phyloP scores from a whole-genome alignment of 2,329 filamentous ascomycete species.

The Biscogniauxia mediterranea region DNA sequence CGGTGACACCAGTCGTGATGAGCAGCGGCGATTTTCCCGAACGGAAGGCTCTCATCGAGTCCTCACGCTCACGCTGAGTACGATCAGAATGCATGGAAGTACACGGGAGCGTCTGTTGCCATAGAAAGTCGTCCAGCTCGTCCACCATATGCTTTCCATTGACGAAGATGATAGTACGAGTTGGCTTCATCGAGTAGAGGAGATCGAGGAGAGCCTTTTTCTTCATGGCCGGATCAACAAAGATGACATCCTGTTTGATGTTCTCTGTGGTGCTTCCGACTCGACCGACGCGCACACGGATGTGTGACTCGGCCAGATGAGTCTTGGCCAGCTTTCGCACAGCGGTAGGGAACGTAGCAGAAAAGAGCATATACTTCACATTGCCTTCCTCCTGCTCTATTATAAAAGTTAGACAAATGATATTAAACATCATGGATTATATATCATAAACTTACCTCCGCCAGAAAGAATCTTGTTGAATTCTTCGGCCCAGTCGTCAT shows the following conservation, averaged over 20 bases:
- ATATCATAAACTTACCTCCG: constrained; percentile 60
- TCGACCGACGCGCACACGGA: constrained; percentile 83
- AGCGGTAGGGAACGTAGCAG: constrained; percentile 84
- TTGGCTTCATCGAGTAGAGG: constrained; percentile 66
- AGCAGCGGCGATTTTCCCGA: constrained; percentile 73
- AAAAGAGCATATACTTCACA: constrained; percentile 78
- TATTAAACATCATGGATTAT: background rate
- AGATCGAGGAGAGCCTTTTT: constrained; percentile 69
- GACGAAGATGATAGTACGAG: constrained; percentile 85
- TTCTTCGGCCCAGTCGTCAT: constrained; percentile 73
- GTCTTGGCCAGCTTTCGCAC: constrained; percentile 74
- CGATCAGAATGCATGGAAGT: constrained; percentile 88
- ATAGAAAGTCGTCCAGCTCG: constrained; percentile 83
- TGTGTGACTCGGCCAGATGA: constrained; percentile 70
- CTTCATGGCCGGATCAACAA: constrained; percentile 65
- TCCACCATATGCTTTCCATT: constrained; percentile 79
- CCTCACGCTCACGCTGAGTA: constrained; percentile 87
- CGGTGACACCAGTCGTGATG: constrained; percentile 80
- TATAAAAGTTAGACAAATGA: constrained; percentile 23
- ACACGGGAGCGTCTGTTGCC: constrained; percentile 73
- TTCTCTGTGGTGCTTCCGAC: constrained; percentile 80
- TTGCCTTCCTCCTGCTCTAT: constrained; percentile 72
- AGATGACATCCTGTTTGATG: constrained; percentile 75
- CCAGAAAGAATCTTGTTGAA: constrained; percentile 75
- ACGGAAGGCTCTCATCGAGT: constrained; percentile 84